These are phyloP conservation scores for Pharnaceum exiguum DNA, from an alignment of 148 eudicot genomes.

Conservation along the genomic window DNA sequence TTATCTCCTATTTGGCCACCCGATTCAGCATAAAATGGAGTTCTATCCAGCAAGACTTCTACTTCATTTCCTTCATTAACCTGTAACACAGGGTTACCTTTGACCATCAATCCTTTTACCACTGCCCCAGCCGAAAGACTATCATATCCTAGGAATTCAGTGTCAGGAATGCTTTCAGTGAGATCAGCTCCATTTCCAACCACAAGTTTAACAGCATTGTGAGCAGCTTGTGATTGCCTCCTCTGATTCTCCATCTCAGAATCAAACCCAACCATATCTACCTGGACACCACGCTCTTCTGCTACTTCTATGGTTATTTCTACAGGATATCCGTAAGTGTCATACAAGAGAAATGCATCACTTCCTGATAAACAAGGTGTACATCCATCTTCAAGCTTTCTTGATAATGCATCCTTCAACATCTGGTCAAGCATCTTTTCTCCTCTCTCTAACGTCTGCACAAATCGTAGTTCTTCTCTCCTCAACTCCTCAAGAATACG, in stretches of 20 bases:
- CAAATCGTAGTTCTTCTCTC: conserved; percentile 86
- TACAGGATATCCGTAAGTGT: conserved; percentile 92
- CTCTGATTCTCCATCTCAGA: conserved; percentile 93
- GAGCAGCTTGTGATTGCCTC: conserved; percentile 95
- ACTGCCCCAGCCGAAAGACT: conserved; percentile 60
- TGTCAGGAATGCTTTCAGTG: conserved; percentile 51
- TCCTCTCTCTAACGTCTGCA: conserved; percentile 88
- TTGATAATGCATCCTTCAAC: conserved; percentile 54
- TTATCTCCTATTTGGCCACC: conserved; percentile 98
- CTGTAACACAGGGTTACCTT: conserved; percentile 60
- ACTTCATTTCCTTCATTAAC: conserved; percentile 84
- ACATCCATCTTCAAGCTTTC: conserved; percentile 30
- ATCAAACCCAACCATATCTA: conserved; percentile 76
- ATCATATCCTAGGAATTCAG: conserved; percentile 84
- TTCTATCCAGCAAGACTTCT: conserved; percentile 74
- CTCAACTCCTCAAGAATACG: conserved; percentile 82
- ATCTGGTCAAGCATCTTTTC: conserved; percentile 87
- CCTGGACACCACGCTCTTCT: conserved; percentile 60
- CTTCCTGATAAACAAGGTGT: conserved; percentile 78
- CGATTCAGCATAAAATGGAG: conserved; percentile 98
- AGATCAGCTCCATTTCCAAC: conserved; percentile 70
- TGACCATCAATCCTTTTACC: conserved; percentile 63
- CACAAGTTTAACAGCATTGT: conserved; percentile 71
- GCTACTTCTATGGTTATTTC: conserved; percentile 95
- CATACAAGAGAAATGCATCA: conserved; percentile 86